These are phyloP conservation scores for Crithidia bombi DNA, from an alignment of 208 protist species.

Conservation along the genomic window DNA sequence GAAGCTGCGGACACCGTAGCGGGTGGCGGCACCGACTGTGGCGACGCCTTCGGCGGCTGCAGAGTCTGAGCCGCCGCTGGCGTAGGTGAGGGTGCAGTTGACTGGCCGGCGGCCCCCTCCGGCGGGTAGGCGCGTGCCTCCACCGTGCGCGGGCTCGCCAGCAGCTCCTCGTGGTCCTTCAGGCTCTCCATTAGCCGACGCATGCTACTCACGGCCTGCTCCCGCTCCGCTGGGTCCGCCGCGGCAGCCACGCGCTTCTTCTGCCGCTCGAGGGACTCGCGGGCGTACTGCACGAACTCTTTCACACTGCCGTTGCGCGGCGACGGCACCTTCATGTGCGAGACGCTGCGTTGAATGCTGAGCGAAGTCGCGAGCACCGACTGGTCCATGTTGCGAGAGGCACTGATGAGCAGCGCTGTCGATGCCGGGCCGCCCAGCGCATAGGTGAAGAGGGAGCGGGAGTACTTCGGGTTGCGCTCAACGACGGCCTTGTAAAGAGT, in stretches of 20 bases:
- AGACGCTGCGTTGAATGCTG: slow-evolving; percentile 42
- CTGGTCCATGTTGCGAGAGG: slow-evolving; percentile 29
- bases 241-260: slow-evolving; percentile 32
- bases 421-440: slow-evolving; percentile 54
- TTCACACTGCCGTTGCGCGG: slow-evolving; percentile 60
- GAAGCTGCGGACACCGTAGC: neutral
- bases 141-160: slow-evolving; percentile 38
- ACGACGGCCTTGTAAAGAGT: slow-evolving; percentile 38
- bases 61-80: neutral
- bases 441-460: slow-evolving; percentile 56
- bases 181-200: slow-evolving; percentile 49
- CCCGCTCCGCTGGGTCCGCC: slow-evolving; percentile 36
- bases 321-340: slow-evolving; percentile 36
- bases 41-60: slow-evolving; percentile 10
- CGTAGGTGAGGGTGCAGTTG: neutral
- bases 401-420: slow-evolving; percentile 41
- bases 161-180: slow-evolving; percentile 43
- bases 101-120: slow-evolving; percentile 7
- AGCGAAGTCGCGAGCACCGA: slow-evolving; percentile 36
- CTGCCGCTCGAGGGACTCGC: slow-evolving; percentile 29
- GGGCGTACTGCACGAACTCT: slow-evolving; percentile 46
- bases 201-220: slow-evolving; percentile 23
- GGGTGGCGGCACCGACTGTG: slow-evolving; percentile 2
- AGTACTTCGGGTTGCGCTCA: slow-evolving; percentile 33
- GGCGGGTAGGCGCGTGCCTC: slow-evolving; percentile 42